Evolutionary conservation across 257 asterid genomes (phyloP).

Genomic region (Solanum phureja): DNA sequence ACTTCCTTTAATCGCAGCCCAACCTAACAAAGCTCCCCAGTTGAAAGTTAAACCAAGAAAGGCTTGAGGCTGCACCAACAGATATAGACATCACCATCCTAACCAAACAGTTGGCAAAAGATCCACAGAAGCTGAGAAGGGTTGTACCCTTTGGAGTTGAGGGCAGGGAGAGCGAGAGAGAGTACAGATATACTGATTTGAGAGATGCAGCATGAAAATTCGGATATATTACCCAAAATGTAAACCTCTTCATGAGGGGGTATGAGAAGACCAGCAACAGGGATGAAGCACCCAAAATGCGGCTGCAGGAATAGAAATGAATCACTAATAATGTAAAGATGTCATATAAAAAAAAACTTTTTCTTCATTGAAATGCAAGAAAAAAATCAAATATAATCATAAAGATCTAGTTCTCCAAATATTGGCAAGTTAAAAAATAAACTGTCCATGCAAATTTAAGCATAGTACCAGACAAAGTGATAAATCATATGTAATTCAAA

Average conservation of each 20-base stretch:
- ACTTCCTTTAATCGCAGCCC: slow-evolving; percentile 84
- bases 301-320: slow-evolving; percentile 36
- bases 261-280: slow-evolving; percentile 63
- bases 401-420: background rate
- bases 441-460: background rate
- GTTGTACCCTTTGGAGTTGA: background rate
- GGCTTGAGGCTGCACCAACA: slow-evolving; percentile 85
- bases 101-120: background rate
- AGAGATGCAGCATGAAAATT: background rate
- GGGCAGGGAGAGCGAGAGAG: background rate
- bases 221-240: slow-evolving; percentile 60
- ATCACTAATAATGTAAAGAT: background rate
- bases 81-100: slow-evolving; percentile 3
- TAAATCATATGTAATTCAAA: background rate
- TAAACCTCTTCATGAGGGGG: slow-evolving; percentile 87
- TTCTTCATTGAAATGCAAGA: background rate
- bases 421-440: background rate
- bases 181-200: background rate
- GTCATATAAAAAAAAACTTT: background rate
- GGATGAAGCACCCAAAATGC: slow-evolving; percentile 62
- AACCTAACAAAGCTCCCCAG: slow-evolving; percentile 84
- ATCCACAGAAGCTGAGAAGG: background rate
- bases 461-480: background rate
- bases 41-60: slow-evolving; percentile 76
- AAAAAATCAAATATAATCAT: background rate